Percentiles rank a stretch among this genome's conserved stretches.
Conservation (phyloP, 208 protist genomes). For the Trypanosoma cruzi region DNA sequence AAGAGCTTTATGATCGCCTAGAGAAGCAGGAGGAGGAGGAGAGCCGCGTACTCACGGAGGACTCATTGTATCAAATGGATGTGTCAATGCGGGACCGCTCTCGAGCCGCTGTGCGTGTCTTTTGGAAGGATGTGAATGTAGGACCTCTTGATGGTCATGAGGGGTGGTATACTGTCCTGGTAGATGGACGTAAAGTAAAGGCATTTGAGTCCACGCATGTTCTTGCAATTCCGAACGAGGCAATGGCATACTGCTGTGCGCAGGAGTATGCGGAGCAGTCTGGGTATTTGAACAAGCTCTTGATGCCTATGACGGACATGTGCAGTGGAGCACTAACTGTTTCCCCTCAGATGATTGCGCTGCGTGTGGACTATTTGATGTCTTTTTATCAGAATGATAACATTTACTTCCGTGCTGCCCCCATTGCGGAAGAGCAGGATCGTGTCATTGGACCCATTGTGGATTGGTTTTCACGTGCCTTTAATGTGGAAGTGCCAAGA, state of each 20-base stretch:
- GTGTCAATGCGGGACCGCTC: constrained; percentile 78
- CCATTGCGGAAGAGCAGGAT: constrained; percentile 81
- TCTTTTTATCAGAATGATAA: constrained; percentile 94
- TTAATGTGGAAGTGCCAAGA: constrained; percentile 80
- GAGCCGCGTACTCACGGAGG: constrained; percentile 76
- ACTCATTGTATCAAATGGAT: constrained; percentile 92
- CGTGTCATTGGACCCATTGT: constrained; percentile 69
- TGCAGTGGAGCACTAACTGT: constrained; percentile 89
- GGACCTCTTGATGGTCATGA: constrained; percentile 51
- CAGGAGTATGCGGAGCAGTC: constrained; percentile 88
- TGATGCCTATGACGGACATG: constrained; percentile 92
- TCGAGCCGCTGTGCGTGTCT: constrained; percentile 70
- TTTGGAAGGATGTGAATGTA: constrained; percentile 90
- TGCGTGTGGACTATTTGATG: constrained; percentile 91
- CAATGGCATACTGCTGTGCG: constrained; percentile 85
- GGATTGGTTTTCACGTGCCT: constrained; percentile 74
- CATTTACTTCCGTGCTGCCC: constrained; percentile 84
- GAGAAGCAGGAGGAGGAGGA: constrained; percentile 72
- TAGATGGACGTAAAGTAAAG: constrained; percentile 88
- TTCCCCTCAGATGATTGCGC: constrained; percentile 83
- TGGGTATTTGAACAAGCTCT: constrained; percentile 83
- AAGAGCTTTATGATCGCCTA: constrained; percentile 57
- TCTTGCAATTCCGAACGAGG: constrained; percentile 83
- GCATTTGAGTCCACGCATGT: constrained; percentile 81
- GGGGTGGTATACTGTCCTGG: constrained; percentile 83